Conservation (phyloP, 1,284 basidiomycete species). For the Xerocomus nothofagi region DNA sequence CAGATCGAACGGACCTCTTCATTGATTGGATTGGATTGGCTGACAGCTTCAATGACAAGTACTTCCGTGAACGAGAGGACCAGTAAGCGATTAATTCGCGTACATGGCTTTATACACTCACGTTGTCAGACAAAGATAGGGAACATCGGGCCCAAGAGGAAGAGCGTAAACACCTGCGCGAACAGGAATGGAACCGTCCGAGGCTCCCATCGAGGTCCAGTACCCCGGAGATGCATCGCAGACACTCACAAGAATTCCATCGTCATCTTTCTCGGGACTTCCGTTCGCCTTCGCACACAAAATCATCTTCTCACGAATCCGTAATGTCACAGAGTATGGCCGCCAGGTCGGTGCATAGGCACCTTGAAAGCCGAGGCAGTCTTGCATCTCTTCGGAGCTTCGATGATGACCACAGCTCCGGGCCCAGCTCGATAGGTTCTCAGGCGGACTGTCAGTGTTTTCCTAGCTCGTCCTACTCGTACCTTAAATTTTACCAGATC, state of each 20-base stretch:
- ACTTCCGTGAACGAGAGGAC: constrained; percentile 12
- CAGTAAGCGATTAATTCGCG: constrained; percentile 15
- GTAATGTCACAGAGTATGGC: constrained; percentile 24
- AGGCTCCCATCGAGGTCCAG: constrained; percentile 22
- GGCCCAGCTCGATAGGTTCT: constrained; percentile 46
- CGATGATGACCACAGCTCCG: constrained; percentile 41
- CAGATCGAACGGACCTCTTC: background rate
- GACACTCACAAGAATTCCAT: constrained; percentile 25
- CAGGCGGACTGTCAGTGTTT: constrained; percentile 46
- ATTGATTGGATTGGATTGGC: constrained; percentile 7
- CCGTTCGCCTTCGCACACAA: constrained; percentile 25
- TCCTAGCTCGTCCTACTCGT: background rate
- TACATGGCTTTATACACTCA: constrained; percentile 9
- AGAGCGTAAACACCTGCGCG: constrained; percentile 32
- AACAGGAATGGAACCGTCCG: constrained; percentile 40
- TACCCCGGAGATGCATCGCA: constrained; percentile 35
- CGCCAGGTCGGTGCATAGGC: constrained; percentile 17
- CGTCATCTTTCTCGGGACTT: constrained; percentile 34
- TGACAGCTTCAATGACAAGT: constrained; percentile 19
- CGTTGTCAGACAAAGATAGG: constrained; percentile 11
- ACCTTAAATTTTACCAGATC: constrained; percentile 35
- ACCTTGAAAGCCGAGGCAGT: constrained; percentile 36
- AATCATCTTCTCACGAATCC: constrained; percentile 26
- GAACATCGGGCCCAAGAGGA: constrained; percentile 23
- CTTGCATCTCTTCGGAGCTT: constrained; percentile 37